phyloP scores from a whole-genome alignment of 2,329 filamentous ascomycete genomes.

The Fusarium floridanum region DNA sequence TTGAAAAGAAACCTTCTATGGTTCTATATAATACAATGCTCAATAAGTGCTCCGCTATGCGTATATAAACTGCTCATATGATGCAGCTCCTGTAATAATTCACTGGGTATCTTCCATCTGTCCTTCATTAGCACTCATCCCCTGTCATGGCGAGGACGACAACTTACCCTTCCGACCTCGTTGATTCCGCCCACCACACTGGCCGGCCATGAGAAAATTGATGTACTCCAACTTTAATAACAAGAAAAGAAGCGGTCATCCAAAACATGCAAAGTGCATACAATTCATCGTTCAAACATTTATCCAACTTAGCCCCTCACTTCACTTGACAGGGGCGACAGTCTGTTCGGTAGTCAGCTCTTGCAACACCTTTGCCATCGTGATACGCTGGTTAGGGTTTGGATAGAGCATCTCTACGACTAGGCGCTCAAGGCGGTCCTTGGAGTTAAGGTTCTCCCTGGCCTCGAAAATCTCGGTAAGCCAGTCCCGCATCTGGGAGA shows the following conservation, averaged over 20 bases:
- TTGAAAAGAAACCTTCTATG: slow-evolving; percentile 14
- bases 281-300: slow-evolving; percentile 22
- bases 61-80: background rate
- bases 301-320: background rate
- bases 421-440: slow-evolving; percentile 64
- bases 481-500: slow-evolving; percentile 69
- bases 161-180: slow-evolving; percentile 38
- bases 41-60: slow-evolving; percentile 6
- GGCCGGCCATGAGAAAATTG: slow-evolving; percentile 16
- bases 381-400: slow-evolving; percentile 65
- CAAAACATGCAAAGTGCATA: slow-evolving; percentile 8
- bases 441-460: slow-evolving; percentile 58
- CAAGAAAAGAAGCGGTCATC: slow-evolving; percentile 25
- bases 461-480: slow-evolving; percentile 65
- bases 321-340: slow-evolving; percentile 25
- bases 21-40: slow-evolving; percentile 31
- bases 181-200: slow-evolving; percentile 17
- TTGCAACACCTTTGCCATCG: slow-evolving; percentile 64
- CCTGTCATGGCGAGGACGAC: background rate
- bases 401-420: slow-evolving; percentile 67
- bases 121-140: slow-evolving; percentile 20
- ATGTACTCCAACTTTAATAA: slow-evolving; percentile 26
- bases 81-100: slow-evolving; percentile 25
- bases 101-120: slow-evolving; percentile 43
- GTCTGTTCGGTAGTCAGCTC: slow-evolving; percentile 55